phyloP scores from a whole-genome alignment of 1,284 basidiomycete species.

The Cryptococcus sp. region DNA sequence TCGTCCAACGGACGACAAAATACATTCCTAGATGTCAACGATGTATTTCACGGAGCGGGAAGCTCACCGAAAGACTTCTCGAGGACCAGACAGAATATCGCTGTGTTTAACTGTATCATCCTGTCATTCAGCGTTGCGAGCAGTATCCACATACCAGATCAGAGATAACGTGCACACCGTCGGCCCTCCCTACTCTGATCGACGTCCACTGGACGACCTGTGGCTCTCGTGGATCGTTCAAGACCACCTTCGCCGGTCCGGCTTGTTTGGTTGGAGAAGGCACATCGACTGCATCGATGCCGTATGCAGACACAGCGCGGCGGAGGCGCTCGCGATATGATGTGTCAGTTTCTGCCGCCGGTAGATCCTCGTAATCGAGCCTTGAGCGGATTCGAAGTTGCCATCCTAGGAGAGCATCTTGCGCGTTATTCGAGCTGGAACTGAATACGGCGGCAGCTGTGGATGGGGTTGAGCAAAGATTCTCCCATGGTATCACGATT shows the following conservation, averaged over 20 bases:
- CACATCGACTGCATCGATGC: conserved; percentile 3
- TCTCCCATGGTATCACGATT: conserved; percentile 63
- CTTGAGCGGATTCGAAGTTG: conserved; percentile 16
- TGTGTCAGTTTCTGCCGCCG: not conserved
- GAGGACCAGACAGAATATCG: conserved; percentile 65
- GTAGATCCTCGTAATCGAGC: conserved; percentile 11
- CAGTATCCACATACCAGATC: conserved; percentile 57
- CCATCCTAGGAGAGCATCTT: conserved; percentile 47
- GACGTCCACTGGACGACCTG: conserved; percentile 18
- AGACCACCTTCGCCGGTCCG: conserved; percentile 7
- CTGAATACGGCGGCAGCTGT: conserved; percentile 57
- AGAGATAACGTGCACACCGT: conserved; percentile 68
- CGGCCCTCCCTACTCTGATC: conserved; percentile 19
- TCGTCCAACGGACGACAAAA: conserved; percentile 60
- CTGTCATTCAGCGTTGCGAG: conserved; percentile 11
- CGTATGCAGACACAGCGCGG: conserved; percentile 5
- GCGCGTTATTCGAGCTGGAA: conserved; percentile 35
- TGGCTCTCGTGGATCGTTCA: conserved; percentile 15
- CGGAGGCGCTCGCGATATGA: not conserved
- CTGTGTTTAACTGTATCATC: conserved; percentile 89
- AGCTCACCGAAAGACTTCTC: conserved; percentile 59
- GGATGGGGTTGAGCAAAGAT: conserved; percentile 59
- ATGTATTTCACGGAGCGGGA: not conserved
- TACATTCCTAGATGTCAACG: conserved; percentile 45
- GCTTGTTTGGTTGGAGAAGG: conserved; percentile 5